phyloP scores from a whole-genome alignment of 2,329 filamentous ascomycete genomes.

The Akanthomyces uredinophilus region DNA sequence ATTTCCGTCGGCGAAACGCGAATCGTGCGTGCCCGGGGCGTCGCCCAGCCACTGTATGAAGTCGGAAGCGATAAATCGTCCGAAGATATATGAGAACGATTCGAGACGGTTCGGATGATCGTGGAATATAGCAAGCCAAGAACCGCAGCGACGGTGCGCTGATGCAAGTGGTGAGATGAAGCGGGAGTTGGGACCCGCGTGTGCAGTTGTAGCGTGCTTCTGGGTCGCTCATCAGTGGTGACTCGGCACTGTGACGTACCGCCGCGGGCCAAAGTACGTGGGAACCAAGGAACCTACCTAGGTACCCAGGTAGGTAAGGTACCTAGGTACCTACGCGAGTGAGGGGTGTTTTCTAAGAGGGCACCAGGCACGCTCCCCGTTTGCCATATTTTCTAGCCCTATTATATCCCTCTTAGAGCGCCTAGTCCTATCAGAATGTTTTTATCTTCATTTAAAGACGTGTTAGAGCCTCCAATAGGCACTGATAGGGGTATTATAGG shows the following conservation, averaged over 20 bases:
- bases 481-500: too few species aligned
- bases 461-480: too few species aligned
- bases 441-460: too few species aligned
- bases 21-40: not conserved
- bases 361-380: too few species aligned
- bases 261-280: not conserved
- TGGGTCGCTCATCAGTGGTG: not conserved
- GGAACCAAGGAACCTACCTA: too few species aligned
- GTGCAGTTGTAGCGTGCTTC: not conserved
- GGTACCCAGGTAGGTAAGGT: not conserved
- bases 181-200: not conserved
- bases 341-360: too few species aligned
- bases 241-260: not conserved
- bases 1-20: not conserved
- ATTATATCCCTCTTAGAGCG: too few species aligned
- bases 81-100: not conserved
- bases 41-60: slow-evolving; percentile 5
- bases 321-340: too few species aligned
- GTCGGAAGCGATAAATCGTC: not conserved
- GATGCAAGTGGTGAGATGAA: slow-evolving; percentile 4
- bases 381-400: too few species aligned
- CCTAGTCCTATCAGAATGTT: too few species aligned
- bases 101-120: not conserved
- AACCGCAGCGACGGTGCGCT: slow-evolving; percentile 6
- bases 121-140: not conserved